Base-by-base conservation (phyloP, 768 basidiomycete species). In the Megacollybia marginata region DNA sequence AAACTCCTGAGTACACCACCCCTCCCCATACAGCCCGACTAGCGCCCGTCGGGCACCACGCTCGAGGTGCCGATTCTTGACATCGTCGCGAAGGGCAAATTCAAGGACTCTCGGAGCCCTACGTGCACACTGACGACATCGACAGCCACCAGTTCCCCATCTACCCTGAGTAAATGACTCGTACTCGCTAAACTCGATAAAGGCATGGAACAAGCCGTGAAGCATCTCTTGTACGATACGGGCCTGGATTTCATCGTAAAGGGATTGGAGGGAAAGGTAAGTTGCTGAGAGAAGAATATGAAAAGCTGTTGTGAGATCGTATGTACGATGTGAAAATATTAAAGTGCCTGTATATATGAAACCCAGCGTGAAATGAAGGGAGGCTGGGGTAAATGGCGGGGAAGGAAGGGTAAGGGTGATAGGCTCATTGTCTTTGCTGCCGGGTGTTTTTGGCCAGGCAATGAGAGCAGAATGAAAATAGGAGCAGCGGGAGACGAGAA, bases 281-380 rank as follows among this genome's bases (percentile, higher is more conserved):
- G 74, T 70, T 1, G 94, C 83, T 1, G 90, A 82, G 35, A 85
- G 82, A 63, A 92, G 80, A 58, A 98, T 91, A 53, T 88, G 80
- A 63, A 98, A 92, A 0, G 89, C 88, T 13, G 93, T 97, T 42
- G 83, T 76, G 56, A 98, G 82, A 69, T 98, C 95, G 66, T 92
- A 96, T 1, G 89, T 83, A 12, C 95, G 76, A 58, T 97, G 88
- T 4, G 90, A 92, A 64, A 98, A 96, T 28, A 85, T 74, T 42
- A 98, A 85, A 4, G 92, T 95, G 40, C 95, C 96, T 5, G 92
- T 90, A 61, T 98, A 98, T 43, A 98, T 82, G 68, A 87, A 97
- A 3, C 92, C 92, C 44, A 97, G 78, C 35, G 91, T 91, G 63
- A 97, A 97, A 62, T 95, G 91, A 5, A 96, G 74, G 0, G 92